These are phyloP conservation scores for Kwoniella dejecticola DNA, from an alignment of 768 basidiomycete genomes.

Conservation along the genomic window DNA sequence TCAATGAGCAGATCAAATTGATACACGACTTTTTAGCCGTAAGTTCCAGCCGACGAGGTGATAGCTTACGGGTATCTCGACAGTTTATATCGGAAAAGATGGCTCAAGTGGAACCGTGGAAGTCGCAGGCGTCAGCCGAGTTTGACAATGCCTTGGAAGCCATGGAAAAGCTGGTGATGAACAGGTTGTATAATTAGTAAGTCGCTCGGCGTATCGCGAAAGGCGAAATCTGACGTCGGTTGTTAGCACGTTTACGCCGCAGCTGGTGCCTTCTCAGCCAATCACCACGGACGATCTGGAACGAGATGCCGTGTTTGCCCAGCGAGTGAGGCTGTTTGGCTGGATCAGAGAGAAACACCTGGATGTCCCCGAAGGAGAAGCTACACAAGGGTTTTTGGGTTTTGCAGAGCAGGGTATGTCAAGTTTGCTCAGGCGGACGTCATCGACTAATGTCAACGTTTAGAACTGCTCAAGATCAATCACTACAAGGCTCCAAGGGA, in stretches of 20 bases:
- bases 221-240: no score
- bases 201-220: no score
- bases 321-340: slow-evolving; percentile 84
- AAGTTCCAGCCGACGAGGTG: slow-evolving; percentile 41
- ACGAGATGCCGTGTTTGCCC: slow-evolving; percentile 82
- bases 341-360: slow-evolving; percentile 90
- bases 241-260: slow-evolving; percentile 91
- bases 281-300: slow-evolving; percentile 96
- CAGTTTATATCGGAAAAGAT: slow-evolving; percentile 90
- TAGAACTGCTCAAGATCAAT: slow-evolving; percentile 89
- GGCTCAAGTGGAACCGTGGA: slow-evolving; percentile 66
- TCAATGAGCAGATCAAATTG: slow-evolving; percentile 90
- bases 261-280: slow-evolving; percentile 69
- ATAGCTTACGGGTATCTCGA: neutral
- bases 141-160: slow-evolving; percentile 97
- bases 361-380: slow-evolving; percentile 71
- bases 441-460: no score
- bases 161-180: slow-evolving; percentile 99
- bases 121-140: slow-evolving; percentile 71
- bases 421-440: neutral
- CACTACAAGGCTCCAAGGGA: slow-evolving; percentile 99
- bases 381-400: slow-evolving; percentile 70
- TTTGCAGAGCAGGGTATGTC: slow-evolving; percentile 54
- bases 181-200: slow-evolving; percentile 90
- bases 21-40: slow-evolving; percentile 91